These are phyloP conservation scores for Entelexis sorbosivorans DNA, from an alignment of 1,139 yeast species.

Conservation along the genomic window DNA sequence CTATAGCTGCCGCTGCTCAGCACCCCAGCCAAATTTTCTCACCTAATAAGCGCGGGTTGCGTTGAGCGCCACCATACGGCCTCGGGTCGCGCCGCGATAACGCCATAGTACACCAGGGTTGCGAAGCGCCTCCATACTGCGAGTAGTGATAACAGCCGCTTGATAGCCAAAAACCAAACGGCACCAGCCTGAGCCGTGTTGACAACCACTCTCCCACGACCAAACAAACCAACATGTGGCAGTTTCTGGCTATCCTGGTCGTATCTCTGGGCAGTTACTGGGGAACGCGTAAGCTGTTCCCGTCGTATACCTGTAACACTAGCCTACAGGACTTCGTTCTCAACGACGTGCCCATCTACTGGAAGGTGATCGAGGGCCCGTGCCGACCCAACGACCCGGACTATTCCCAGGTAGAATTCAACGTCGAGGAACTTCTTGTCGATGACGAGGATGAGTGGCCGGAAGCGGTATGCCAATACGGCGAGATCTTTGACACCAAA, in stretches of 20 bases:
- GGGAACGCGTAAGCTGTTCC: conserved; percentile 4
- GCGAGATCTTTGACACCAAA: neutral
- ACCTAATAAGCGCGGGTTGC: neutral
- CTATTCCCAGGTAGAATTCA: conserved; percentile 8
- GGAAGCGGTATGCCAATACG: conserved; percentile 11
- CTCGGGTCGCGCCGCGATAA: neutral
- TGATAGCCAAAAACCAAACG: neutral
- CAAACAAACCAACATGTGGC: neutral
- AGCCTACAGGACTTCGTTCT: conserved; percentile 18
- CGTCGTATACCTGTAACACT: conserved; percentile 9
- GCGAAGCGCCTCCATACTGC: neutral
- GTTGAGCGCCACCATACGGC: too few species aligned
- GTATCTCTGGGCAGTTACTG: conserved; percentile 3
- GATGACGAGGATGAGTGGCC: conserved; percentile 12
- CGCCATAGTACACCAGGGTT: neutral
- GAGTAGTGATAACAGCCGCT: neutral
- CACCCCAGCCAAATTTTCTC: neutral
- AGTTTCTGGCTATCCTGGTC: neutral
- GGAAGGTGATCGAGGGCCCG: conserved; percentile 16
- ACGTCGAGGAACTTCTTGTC: conserved; percentile 8
- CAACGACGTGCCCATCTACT: conserved; percentile 13
- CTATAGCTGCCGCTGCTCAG: neutral
- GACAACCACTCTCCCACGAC: neutral
- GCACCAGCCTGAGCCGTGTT: neutral
- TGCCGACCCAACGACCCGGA: conserved; percentile 13